Base-by-base conservation (phyloP, 805 yeast genomes). In the Candida sakaeoensis region DNA sequence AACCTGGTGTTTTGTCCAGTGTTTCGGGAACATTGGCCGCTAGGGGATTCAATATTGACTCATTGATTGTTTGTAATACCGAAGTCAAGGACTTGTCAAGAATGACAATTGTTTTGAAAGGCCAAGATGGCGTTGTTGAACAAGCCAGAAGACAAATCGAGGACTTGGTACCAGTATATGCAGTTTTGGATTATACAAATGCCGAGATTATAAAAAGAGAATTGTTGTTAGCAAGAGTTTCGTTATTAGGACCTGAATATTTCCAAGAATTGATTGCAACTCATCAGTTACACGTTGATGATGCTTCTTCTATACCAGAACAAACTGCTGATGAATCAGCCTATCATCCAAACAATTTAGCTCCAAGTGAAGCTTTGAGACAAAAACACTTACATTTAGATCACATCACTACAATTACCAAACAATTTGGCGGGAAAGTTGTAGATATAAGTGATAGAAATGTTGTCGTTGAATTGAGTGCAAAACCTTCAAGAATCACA, bases 131-230 rank as follows among this genome's bases (percentile, higher is more conserved):
- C 18, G 89, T 93, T 38, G 84, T 93, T 50, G 99, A 93, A 63
- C 99, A 93, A 71, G 98, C 97, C 2, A 80, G 99, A 65, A 83
- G 97, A 65, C 99, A 93, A 65, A 85, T 93, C 46, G 99, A 93
- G 69, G 97, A 93, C 57, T 77, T 93, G 59, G 99, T 93, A 25
- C 98, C 99, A 5, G 98, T 93, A 22, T 93, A 95, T 69, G 99
- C 98, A 4, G 99, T 93, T 27, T 74, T 93, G 60, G 96, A 93
- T 66, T 93, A 93, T 70, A 76, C 96, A 38, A 78, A 86, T 54
- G 80, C 96, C 18, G 87, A 91, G 57, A 86, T 89, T 54, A 87
- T 93, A 61, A 79, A 82, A 61, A 80, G 99, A 63, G 99, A 93
- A 70, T 74, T 93, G 54, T 72, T 93, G 42, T 72, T 93, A 56